Evolutionary conservation across 352 stramenopile species (phyloP).

Genomic region (Pythium folliculosum): DNA sequence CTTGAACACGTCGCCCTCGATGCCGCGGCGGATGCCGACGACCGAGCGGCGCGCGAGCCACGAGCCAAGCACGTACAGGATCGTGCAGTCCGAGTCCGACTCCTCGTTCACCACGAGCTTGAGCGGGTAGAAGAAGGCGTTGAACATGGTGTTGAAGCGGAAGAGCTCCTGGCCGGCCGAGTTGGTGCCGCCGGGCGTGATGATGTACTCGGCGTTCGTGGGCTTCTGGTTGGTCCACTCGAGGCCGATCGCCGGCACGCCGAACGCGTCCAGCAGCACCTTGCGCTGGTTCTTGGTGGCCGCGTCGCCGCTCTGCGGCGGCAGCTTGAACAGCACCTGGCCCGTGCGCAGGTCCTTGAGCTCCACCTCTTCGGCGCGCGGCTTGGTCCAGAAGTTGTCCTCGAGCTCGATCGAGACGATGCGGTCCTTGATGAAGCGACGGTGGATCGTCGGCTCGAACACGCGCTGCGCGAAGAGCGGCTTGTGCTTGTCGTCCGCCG

Average conservation of each 20-base stretch:
- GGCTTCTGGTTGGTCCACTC: constrained; percentile 21
- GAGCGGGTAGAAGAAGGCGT: constrained; percentile 21
- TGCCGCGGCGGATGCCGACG: constrained; percentile 19
- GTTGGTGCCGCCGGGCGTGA: constrained; percentile 17
- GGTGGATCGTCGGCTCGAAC: constrained; percentile 25
- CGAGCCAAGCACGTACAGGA: constrained; percentile 19
- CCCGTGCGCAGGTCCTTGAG: constrained; percentile 15
- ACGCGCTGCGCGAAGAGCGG: constrained; percentile 23
- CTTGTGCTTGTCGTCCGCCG: constrained; percentile 20
- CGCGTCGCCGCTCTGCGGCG: constrained; percentile 8
- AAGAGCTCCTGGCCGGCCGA: constrained; percentile 13
- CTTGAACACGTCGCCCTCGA: constrained; percentile 16
- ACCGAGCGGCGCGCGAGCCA: constrained; percentile 22
- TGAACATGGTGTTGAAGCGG: constrained; percentile 21
- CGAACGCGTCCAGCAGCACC: constrained; percentile 20
- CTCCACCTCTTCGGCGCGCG: constrained; percentile 10
- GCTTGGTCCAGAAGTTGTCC: constrained; percentile 26
- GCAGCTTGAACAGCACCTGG: constrained; percentile 23
- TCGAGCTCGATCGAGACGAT: constrained; percentile 21
- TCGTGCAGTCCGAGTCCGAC: constrained; percentile 6
- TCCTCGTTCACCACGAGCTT: constrained; percentile 17
- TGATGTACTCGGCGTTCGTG: constrained; percentile 13
- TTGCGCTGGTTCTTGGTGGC: constrained; percentile 15
- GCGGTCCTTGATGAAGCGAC: constrained; percentile 22
- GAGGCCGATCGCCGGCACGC: constrained; percentile 13